Evolutionary conservation across 768 basidiomycete species (phyloP).

Genomic region (Candolleomyces aberdarensis): DNA sequence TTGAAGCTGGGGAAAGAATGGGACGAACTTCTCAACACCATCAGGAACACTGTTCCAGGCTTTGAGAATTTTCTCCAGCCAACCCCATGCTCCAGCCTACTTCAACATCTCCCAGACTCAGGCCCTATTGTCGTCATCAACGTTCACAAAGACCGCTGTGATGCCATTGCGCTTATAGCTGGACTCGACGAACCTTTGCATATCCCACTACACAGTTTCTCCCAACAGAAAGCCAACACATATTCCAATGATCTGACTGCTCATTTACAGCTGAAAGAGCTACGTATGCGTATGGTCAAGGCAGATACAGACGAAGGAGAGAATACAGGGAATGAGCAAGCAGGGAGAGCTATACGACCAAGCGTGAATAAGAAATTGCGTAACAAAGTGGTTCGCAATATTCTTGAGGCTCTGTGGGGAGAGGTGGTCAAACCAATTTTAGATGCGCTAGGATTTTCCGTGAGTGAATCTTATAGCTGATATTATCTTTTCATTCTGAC

Average conservation of each 20-base stretch:
- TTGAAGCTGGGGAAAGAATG: background rate
- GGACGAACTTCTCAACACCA: background rate
- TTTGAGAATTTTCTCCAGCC: slow-evolving; percentile 6
- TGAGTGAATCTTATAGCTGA: background rate
- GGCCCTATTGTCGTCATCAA: slow-evolving; percentile 11
- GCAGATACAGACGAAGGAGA: slow-evolving; percentile 8
- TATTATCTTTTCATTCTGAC: background rate
- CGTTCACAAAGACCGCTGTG: background rate
- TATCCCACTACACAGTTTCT: slow-evolving; percentile 9
- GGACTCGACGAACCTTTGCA: background rate
- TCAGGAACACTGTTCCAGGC: background rate
- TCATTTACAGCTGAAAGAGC: background rate
- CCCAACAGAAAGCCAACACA: background rate
- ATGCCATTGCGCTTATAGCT: slow-evolving; percentile 4
- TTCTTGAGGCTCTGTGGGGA: background rate
- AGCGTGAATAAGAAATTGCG: too few relatives aligned
- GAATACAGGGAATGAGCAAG: background rate
- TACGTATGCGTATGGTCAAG: slow-evolving; percentile 5
- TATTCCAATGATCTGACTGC: background rate
- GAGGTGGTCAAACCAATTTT: slow-evolving; percentile 7
- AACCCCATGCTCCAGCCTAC: background rate
- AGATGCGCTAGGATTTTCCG: slow-evolving; percentile 4
- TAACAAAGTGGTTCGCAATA: background rate
- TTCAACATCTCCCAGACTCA: background rate
- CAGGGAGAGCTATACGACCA: too few relatives aligned